A percentile compares a stretch with the other conserved stretches of the same genome.
phyloP scores from a whole-genome alignment of 305 asterid genomes.

The Rubia tinctorum region DNA sequence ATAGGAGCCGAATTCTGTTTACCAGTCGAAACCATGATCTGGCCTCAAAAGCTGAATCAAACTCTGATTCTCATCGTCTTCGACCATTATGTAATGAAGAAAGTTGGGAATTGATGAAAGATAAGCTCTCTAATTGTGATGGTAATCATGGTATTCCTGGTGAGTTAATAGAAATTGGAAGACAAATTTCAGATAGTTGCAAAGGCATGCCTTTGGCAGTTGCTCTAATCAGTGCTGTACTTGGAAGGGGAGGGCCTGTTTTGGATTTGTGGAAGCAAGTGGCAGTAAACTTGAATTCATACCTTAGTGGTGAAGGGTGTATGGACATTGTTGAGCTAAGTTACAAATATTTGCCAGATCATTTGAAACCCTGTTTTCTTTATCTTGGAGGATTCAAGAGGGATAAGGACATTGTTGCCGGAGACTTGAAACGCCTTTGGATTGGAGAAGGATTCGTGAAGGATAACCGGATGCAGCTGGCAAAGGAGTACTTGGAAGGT shows the following conservation, averaged over 20 bases:
- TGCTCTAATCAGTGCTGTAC: slow-evolving; percentile 1
- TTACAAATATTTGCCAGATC: slow-evolving; percentile 7
- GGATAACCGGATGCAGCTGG: slow-evolving; percentile 3
- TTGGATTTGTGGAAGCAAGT: slow-evolving; percentile 11
- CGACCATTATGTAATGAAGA: not conserved
- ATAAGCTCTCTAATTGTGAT: not conserved
- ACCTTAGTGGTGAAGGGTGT: not conserved
- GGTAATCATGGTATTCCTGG: not conserved
- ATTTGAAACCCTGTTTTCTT: slow-evolving; percentile 18
- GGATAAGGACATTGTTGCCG: not conserved
- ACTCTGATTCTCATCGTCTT: not conserved
- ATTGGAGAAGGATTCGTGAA: slow-evolving; percentile 20
- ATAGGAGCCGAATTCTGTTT: slow-evolving; percentile 14
- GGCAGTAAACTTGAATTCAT: not conserved
- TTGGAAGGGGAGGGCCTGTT: not conserved
- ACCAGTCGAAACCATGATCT: slow-evolving; percentile 8
- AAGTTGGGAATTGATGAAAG: slow-evolving; percentile 13
- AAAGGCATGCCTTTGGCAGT: slow-evolving; percentile 18
- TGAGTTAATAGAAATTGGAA: not conserved
- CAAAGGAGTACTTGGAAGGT: slow-evolving; percentile 4
- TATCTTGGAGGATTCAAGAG: slow-evolving; percentile 9
- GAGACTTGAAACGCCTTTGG: slow-evolving; percentile 9
- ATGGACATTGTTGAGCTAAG: not conserved
- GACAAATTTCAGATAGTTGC: slow-evolving; percentile 4
- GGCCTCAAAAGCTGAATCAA: not conserved